phyloP scores from a whole-genome alignment of 352 stramenopile genomes.

The Phytopythium cucurbitacearum region DNA sequence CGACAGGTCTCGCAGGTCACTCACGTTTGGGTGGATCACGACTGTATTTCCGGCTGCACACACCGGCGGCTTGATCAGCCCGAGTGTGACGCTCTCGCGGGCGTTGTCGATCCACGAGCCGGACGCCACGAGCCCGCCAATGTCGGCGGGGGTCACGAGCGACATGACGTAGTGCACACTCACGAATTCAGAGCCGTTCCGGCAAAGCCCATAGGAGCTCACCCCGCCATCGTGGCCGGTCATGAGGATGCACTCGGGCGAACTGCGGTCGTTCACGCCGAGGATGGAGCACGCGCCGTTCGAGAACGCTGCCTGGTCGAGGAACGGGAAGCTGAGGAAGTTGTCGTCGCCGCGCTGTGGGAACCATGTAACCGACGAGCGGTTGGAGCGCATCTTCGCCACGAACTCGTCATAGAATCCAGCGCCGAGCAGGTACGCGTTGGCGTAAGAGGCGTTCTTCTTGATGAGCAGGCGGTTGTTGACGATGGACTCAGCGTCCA shows the following conservation, averaged over 20 bases:
- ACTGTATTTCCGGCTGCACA: conserved; percentile 13
- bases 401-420: conserved; percentile 21
- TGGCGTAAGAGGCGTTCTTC: conserved; percentile 35
- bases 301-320: conserved; percentile 11
- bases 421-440: conserved; percentile 21
- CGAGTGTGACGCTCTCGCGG: conserved; percentile 21
- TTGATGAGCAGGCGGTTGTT: conserved; percentile 21
- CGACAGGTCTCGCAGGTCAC: conserved; percentile 12
- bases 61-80: conserved; percentile 9
- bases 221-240: conserved; percentile 30
- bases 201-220: conserved; percentile 30
- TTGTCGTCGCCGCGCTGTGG: conserved; percentile 19
- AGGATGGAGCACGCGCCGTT: conserved; percentile 24
- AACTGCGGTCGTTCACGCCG: conserved; percentile 7
- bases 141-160: conserved; percentile 24
- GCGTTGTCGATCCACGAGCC: conserved; percentile 27
- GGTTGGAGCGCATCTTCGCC: conserved; percentile 18
- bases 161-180: conserved; percentile 25
- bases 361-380: conserved; percentile 16
- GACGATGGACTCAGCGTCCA: conserved; percentile 24
- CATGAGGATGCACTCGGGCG: conserved; percentile 32
- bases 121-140: conserved; percentile 21
- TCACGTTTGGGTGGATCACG: conserved; percentile 7
- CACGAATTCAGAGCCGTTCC: conserved; percentile 29
- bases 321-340: conserved; percentile 27